A percentile compares a stretch with the other conserved stretches of the same genome.
Evolutionary conservation across 371 early-diverging fungal species (phyloP).

Genomic region (Polyrhizophydium stewartii): DNA sequence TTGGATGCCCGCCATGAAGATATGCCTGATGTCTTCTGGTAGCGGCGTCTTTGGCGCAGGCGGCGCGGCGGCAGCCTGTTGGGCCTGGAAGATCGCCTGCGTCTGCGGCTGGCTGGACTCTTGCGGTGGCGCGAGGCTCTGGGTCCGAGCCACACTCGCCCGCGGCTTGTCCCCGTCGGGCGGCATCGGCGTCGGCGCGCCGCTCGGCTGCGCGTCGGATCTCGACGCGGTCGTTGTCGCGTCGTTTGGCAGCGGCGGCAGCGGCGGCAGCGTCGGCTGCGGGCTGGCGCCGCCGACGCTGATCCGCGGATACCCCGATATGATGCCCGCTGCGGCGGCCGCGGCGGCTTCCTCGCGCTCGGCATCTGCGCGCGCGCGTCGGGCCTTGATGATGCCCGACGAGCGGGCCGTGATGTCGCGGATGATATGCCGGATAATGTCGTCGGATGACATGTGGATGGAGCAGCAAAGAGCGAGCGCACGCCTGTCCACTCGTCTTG

Average conservation of each 20-base stretch:
- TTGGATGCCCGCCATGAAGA: conserved; percentile 25
- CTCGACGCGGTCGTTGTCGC: neutral
- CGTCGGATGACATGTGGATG: conserved; percentile 39
- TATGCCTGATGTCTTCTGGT: conserved; percentile 12
- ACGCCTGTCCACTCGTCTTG: no score
- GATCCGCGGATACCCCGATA: no score
- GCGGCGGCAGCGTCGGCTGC: neutral
- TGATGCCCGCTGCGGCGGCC: no score
- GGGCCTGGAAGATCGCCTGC: neutral
- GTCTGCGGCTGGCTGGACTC: neutral
- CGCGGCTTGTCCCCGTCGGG: no score
- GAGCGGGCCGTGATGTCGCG: conserved; percentile 37
- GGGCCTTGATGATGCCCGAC: conserved; percentile 24
- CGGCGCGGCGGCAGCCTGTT: neutral
- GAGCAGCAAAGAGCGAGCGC: no score
- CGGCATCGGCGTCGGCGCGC: conserved; percentile 5
- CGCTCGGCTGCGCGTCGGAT: neutral
- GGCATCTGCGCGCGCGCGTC: conserved; percentile 1
- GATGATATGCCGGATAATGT: conserved; percentile 47
- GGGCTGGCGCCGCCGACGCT: neutral
- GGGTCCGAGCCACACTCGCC: no score
- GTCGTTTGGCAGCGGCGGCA: neutral
- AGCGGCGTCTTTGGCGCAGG: conserved; percentile 12
- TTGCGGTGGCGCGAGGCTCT: no score
- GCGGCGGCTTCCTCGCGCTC: neutral